Evolutionary conservation across 192 early-diverging fungal species (phyloP).

Genomic region (Backusella morwellensis): DNA sequence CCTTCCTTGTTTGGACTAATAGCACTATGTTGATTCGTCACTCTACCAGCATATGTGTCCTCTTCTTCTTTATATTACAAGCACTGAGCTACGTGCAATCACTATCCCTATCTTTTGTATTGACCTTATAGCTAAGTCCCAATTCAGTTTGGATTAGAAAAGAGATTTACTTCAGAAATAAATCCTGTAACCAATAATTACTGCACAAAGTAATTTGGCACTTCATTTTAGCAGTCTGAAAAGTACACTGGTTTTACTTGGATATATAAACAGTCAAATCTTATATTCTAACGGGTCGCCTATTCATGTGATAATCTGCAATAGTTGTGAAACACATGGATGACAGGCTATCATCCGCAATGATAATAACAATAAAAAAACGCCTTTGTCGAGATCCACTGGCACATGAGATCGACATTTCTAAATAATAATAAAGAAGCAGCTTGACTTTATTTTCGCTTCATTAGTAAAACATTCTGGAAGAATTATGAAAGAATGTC

Average conservation of each 20-base stretch:
- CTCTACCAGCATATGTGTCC: not conserved
- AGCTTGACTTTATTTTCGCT: not conserved
- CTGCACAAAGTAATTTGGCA: not conserved
- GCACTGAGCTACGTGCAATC: not conserved
- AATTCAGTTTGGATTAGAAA: not conserved
- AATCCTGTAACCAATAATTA: not conserved
- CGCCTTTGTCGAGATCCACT: not conserved
- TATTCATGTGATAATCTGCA: not conserved
- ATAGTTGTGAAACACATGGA: not conserved
- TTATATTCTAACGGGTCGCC: not conserved
- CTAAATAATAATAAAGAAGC: not conserved
- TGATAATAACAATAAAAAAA: not conserved
- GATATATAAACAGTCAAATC: not conserved
- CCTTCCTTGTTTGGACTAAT: not conserved
- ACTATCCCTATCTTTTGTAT: not conserved
- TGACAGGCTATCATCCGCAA: not conserved
- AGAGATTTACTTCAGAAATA: not conserved
- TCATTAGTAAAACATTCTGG: not conserved
- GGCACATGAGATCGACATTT: slow-evolving; percentile 4
- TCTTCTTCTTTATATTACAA: not conserved
- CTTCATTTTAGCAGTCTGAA: not conserved
- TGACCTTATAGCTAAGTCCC: not conserved
- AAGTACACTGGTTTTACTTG: not conserved
- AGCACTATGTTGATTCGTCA: not conserved
- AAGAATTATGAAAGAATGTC: not conserved